phyloP scores from a whole-genome alignment of 805 yeast species.

The Metschnikowia continentalis region DNA sequence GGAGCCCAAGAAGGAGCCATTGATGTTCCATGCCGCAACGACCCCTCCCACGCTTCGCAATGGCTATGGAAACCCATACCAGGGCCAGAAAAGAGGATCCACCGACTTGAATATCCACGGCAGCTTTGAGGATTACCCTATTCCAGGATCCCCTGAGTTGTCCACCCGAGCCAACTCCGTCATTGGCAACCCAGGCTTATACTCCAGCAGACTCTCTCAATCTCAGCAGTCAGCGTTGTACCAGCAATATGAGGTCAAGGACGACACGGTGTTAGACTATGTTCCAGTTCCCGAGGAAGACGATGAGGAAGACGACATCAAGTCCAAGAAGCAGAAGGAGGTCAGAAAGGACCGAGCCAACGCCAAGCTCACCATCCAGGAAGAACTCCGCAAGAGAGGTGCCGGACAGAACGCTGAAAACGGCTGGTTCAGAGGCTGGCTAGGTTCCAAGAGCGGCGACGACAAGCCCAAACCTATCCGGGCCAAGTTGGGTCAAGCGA shows the following conservation, averaged over 20 bases:
- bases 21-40: slow-evolving; percentile 8
- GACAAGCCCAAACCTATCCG: slow-evolving; percentile 63
- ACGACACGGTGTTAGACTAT: slow-evolving; percentile 42
- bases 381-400: slow-evolving; percentile 15
- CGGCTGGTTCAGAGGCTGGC: slow-evolving; percentile 50
- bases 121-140: slow-evolving; percentile 38
- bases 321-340: slow-evolving; percentile 32
- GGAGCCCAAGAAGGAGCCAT: slow-evolving; percentile 4
- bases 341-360: slow-evolving; percentile 29
- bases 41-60: slow-evolving; percentile 7
- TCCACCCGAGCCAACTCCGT: slow-evolving; percentile 45
- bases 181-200: slow-evolving; percentile 31
- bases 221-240: slow-evolving; percentile 42
- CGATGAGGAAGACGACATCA: slow-evolving; percentile 43
- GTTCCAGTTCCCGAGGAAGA: slow-evolving; percentile 41
- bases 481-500: slow-evolving; percentile 80
- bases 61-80: slow-evolving; percentile 28
- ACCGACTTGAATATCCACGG: slow-evolving; percentile 11
- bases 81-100: slow-evolving; percentile 9
- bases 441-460: slow-evolving; percentile 38
- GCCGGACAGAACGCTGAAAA: slow-evolving; percentile 19
- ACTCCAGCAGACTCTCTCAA: slow-evolving; percentile 39
- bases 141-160: slow-evolving; percentile 43
- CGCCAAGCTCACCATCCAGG: slow-evolving; percentile 16
- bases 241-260: slow-evolving; percentile 43